Conservation (phyloP, 148 eudicot genomes). For the Cornus controversa region DNA sequence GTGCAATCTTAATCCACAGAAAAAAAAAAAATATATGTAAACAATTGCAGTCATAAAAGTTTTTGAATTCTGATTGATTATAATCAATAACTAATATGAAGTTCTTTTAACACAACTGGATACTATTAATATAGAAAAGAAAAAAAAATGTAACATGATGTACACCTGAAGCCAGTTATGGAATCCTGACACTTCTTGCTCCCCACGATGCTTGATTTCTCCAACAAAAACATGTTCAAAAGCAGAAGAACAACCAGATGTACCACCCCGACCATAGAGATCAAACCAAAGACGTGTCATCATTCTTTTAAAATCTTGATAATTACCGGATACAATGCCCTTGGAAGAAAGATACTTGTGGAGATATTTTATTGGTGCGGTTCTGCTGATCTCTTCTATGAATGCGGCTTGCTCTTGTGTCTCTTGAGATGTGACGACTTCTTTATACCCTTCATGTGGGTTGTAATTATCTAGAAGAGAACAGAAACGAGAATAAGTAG, state of each 20-base stretch:
- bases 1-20: background rate
- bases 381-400: constrained; percentile 94
- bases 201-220: constrained; percentile 80
- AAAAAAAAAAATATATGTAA: background rate
- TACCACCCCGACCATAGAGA: constrained; percentile 87
- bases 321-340: constrained; percentile 44
- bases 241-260: constrained; percentile 72
- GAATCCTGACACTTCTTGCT: constrained; percentile 83
- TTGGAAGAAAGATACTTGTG: constrained; percentile 64
- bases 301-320: constrained; percentile 65
- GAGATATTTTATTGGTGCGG: constrained; percentile 89
- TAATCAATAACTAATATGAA: background rate
- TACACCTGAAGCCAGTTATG: constrained; percentile 98
- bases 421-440: constrained; percentile 73
- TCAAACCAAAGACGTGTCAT: constrained; percentile 82
- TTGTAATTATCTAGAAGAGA: constrained; percentile 91
- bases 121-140: background rate
- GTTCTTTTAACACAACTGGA: background rate
- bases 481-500: constrained; percentile 83
- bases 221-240: constrained; percentile 99
- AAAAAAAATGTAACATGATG: background rate
- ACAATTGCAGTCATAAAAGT: background rate
- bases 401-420: constrained; percentile 84
- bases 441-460: constrained; percentile 80
- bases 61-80: background rate